Conservation (phyloP, 192 early-diverging fungal genomes). For the Chytriomyces sp. region DNA sequence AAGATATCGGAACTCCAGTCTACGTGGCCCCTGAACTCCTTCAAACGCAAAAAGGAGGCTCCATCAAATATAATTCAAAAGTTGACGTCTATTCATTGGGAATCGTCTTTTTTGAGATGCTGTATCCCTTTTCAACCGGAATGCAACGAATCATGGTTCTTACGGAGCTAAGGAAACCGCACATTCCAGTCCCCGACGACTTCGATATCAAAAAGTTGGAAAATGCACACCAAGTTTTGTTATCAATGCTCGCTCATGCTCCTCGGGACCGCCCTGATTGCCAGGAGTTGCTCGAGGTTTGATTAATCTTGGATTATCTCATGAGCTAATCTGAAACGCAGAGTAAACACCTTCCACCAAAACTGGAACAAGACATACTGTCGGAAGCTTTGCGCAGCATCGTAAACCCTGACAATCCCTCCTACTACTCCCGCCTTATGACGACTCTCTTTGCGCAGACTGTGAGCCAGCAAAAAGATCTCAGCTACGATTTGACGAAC, state of each 20-base stretch:
- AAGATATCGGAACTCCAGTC: slow-evolving; percentile 86
- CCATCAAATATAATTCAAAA: slow-evolving; percentile 74
- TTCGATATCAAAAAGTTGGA: slow-evolving; percentile 65
- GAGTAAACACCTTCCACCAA: slow-evolving; percentile 71
- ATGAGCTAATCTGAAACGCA: slow-evolving; percentile 10
- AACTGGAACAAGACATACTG: slow-evolving; percentile 84
- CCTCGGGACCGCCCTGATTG: slow-evolving; percentile 79
- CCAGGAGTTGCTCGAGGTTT: slow-evolving; percentile 71
- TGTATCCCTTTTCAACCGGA: slow-evolving; percentile 70
- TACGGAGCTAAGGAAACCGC: slow-evolving; percentile 69
- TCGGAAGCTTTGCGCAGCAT: slow-evolving; percentile 87
- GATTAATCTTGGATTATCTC: not conserved
- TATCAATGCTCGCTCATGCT: slow-evolving; percentile 67
- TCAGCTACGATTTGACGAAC: slow-evolving; percentile 77
- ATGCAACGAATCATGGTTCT: slow-evolving; percentile 79
- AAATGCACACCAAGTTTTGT: slow-evolving; percentile 74
- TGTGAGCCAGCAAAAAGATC: slow-evolving; percentile 82
- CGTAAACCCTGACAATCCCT: slow-evolving; percentile 77
- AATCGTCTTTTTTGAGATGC: slow-evolving; percentile 77
- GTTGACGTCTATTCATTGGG: slow-evolving; percentile 82
- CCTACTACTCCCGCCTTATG: slow-evolving; percentile 82
- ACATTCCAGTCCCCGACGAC: slow-evolving; percentile 69
- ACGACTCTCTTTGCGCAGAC: slow-evolving; percentile 76
- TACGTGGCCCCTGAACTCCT: slow-evolving; percentile 79
- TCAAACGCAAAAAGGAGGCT: slow-evolving; percentile 26